These are phyloP conservation scores for Aspergillus uvarum DNA, from an alignment of 2,329 filamentous ascomycete species.

Conservation along the genomic window DNA sequence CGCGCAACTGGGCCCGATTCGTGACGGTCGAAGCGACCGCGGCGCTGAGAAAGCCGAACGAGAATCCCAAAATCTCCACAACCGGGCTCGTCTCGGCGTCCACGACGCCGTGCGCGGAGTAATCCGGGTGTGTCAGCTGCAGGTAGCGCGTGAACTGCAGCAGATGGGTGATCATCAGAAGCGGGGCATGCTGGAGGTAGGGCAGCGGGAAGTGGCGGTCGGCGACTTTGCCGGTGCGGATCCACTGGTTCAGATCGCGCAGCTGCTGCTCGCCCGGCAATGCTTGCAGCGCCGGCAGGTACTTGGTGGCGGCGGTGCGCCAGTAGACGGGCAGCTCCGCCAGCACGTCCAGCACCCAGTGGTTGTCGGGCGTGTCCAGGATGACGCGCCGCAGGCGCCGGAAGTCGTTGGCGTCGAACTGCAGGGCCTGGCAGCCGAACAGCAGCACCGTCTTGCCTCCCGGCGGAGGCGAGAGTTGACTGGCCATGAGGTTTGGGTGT, in stretches of 20 bases:
- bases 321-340: constrained; percentile 16
- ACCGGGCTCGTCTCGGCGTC: neutral
- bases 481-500: neutral
- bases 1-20: neutral
- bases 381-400: constrained; percentile 11
- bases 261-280: constrained; percentile 11
- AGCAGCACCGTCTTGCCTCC: constrained; percentile 12
- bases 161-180: constrained; percentile 21
- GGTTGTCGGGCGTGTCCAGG: constrained; percentile 12
- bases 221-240: constrained; percentile 9
- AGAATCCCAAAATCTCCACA: constrained; percentile 19
- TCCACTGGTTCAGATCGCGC: constrained; percentile 11
- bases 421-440: constrained; percentile 22
- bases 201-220: constrained; percentile 16
- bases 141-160: constrained; percentile 16
- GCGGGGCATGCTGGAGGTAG: constrained; percentile 20
- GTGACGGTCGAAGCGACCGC: constrained; percentile 11
- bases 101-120: neutral
- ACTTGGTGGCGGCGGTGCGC: constrained; percentile 2
- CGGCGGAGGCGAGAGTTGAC: neutral
- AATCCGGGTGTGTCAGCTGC: neutral
- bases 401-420: constrained; percentile 16
- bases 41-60: constrained; percentile 21
- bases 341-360: constrained; percentile 18
- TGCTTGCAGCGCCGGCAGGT: constrained; percentile 6